Base-by-base conservation (phyloP, 2,329 filamentous ascomycete species). In the Aspergillus sp. region DNA sequence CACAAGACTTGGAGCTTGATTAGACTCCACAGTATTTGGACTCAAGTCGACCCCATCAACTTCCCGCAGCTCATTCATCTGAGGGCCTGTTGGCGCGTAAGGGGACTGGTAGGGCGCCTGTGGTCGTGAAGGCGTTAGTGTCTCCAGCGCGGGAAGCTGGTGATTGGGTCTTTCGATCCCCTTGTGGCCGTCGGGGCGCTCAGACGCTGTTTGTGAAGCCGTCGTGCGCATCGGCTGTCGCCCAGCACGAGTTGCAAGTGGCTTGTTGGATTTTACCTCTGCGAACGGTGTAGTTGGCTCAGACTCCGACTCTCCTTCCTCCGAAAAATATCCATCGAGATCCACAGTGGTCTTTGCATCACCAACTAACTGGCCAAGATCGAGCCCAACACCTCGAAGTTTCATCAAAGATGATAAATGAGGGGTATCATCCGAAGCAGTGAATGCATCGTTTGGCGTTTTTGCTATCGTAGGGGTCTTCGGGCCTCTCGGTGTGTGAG, bases 1-100 rank as follows among this genome's bases (percentile, higher is more conserved):
- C 68, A 92, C 89, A 49, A 93, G 81, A 66, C 88, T 91, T 20
- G 89, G 89, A 8, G 89, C 89, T 64, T 90, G 89, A 73, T 91
- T 91, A 71, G 88, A 89, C 51, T 87, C 81, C 45, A 87, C 75
- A 0, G 87, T 89, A 66, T 86, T 86, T 5, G 89, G 89, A 66
- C 87, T 90, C 57, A 90, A 69, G 37, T 71, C 68, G 17, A 71
- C 46, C 39, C 66, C 65, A 54, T 86, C 84, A 69, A 86, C 79
- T 56, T 85, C 82, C 42, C 60, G 62, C 41, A 63, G 49, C 17
- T 51, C 60, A 20, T 68, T 63, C 4, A 63, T 51, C 2, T 54
- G 57, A 19, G 59, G 62, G 58, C 27, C 62, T 49, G 53, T 63
- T 42, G 59, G 66, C 12, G 66, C 61, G 45, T 72, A 73, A 9